A percentile compares a stretch with the other conserved stretches of the same genome.
phyloP scores from a whole-genome alignment of 176 grass and related monocot species.

The Poa pratensis region DNA sequence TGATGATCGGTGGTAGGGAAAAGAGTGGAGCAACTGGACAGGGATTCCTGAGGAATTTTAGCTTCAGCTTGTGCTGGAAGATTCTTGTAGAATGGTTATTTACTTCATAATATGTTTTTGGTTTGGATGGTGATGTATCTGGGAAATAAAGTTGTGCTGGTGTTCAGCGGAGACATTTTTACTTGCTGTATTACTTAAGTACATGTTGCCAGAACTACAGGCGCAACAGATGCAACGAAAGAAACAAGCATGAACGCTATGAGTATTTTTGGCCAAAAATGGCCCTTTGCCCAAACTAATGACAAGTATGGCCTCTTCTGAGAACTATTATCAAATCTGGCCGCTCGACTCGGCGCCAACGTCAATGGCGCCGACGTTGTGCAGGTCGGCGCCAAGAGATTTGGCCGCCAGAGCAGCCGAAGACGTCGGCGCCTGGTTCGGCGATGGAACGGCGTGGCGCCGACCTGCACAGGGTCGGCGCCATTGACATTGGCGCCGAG shows the following conservation, averaged over 20 bases:
- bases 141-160: not conserved
- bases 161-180: not conserved
- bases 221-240: not conserved
- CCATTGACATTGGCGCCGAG: too few species aligned
- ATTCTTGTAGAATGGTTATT: not conserved
- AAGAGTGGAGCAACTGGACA: not conserved
- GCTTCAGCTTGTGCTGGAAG: not conserved
- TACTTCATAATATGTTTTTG: not conserved
- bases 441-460: too few species aligned
- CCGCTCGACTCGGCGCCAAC: too few species aligned
- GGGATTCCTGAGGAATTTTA: not conserved
- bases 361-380: too few species aligned
- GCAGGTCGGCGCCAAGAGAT: too few species aligned
- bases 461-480: too few species aligned
- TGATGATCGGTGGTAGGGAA: not conserved
- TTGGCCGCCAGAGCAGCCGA: too few species aligned
- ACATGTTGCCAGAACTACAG: not conserved
- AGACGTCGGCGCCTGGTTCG: too few species aligned
- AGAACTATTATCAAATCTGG: too few species aligned
- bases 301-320: too few species aligned
- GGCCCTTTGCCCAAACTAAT: too few species aligned
- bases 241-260: not conserved
- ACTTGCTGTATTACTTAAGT: not conserved
- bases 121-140: constrained; percentile 4
- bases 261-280: too few species aligned